Conservation (phyloP, 2,329 filamentous ascomycete genomes). For the Aspergillus latus region DNA sequence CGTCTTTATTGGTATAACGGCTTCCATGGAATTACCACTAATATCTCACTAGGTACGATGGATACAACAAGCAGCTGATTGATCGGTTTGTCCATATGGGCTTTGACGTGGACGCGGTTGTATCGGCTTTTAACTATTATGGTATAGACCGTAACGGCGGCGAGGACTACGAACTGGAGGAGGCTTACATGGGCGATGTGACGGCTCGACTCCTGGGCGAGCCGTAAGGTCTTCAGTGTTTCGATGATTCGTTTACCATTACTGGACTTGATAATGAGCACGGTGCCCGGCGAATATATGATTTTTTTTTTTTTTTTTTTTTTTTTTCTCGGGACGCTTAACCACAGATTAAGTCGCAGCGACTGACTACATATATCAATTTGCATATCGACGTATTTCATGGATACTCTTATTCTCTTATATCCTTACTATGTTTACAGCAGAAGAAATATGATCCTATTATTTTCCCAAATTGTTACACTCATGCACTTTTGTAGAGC, state of each 20-base stretch:
- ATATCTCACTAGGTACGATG: conserved; percentile 65
- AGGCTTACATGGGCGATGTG: conserved; percentile 86
- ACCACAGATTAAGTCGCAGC: not conserved
- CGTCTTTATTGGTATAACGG: not conserved
- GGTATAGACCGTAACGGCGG: conserved; percentile 78
- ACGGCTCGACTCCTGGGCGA: conserved; percentile 83
- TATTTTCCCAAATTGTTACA: too few relatives aligned
- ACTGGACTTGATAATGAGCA: conserved; percentile 25
- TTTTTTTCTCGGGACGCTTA: conserved; percentile 7
- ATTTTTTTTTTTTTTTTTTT: conserved; percentile 3
- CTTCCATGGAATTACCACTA: conserved; percentile 24
- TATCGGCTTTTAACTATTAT: conserved; percentile 76
- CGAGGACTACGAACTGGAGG: conserved; percentile 80
- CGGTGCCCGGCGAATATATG: conserved; percentile 33
- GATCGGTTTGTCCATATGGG: conserved; percentile 88
- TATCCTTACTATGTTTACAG: too few relatives aligned
- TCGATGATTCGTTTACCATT: conserved; percentile 13
- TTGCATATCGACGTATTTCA: not conserved
- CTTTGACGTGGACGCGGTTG: conserved; percentile 82
- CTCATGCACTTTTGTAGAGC: not conserved
- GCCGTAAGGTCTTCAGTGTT: conserved; percentile 34
- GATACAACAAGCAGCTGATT: conserved; percentile 81
- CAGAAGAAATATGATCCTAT: too few relatives aligned
- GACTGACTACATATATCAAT: conserved; percentile 2
- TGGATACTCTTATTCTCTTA: too few relatives aligned